phyloP scores from a whole-genome alignment of 139 green algal genomes.

The Chlamydomonas sp. region DNA sequence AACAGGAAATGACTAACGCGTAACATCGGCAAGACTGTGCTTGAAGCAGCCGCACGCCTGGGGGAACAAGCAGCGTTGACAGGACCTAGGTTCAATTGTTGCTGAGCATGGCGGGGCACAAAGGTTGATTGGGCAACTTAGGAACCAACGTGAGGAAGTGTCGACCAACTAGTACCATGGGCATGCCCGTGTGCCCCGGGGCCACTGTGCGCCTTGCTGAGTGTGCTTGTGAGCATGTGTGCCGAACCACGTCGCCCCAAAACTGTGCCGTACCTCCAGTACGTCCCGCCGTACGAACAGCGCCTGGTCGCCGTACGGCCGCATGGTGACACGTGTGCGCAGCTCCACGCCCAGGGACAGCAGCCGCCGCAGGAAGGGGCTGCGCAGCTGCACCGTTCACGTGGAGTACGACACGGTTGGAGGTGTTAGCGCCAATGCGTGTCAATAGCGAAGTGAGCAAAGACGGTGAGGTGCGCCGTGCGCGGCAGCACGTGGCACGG shows the following conservation, averaged over 20 bases:
- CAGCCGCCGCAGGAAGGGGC: slow-evolving; percentile 19
- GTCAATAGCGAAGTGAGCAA: neutral
- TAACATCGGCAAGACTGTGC: too few species aligned
- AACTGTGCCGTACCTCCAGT: slow-evolving; percentile 40
- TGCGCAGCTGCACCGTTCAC: slow-evolving; percentile 11
- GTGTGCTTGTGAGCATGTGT: neutral
- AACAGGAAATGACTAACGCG: too few species aligned
- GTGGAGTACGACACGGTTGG: neutral
- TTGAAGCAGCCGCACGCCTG: too few species aligned
- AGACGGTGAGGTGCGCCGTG: too few species aligned
- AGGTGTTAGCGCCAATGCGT: neutral
- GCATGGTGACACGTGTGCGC: slow-evolving; percentile 50
- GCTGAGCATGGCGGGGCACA: too few species aligned
- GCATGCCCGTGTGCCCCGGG: too few species aligned
- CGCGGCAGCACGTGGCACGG: too few species aligned
- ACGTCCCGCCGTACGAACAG: slow-evolving; percentile 57
- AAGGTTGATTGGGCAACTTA: too few species aligned
- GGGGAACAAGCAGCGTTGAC: too few species aligned
- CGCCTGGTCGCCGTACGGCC: slow-evolving; percentile 80
- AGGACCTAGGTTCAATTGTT: too few species aligned
- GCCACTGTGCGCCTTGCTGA: neutral
- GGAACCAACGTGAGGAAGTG: too few species aligned
- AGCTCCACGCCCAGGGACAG: slow-evolving; percentile 45
- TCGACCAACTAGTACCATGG: too few species aligned
- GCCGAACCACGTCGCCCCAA: neutral